Evolutionary conservation across 176 grass and related monocot species (phyloP).

Genomic region (Eremochloa ophiuroides): DNA sequence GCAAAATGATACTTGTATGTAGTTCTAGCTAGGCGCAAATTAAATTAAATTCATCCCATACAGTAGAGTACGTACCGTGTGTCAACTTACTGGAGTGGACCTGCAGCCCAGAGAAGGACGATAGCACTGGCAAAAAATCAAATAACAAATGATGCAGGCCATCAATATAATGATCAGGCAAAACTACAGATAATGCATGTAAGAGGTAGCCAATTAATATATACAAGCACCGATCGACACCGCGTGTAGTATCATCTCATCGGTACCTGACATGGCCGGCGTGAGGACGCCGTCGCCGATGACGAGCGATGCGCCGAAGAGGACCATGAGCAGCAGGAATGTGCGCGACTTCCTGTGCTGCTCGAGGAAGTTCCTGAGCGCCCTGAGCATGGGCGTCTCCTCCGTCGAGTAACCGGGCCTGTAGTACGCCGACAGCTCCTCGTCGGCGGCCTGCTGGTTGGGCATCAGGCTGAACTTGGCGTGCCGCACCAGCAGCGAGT

Average conservation of each 20-base stretch:
- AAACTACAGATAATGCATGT: too few species aligned
- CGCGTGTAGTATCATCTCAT: too few species aligned
- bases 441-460: conserved; percentile 65
- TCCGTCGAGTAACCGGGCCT: conserved; percentile 28
- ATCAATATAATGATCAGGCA: neutral
- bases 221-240: too few species aligned
- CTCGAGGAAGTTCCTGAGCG: conserved; percentile 47
- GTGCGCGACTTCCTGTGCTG: conserved; percentile 48
- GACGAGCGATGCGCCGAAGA: conserved; percentile 55
- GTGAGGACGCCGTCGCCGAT: conserved; percentile 70
- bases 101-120: conserved; percentile 46
- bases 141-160: too few species aligned
- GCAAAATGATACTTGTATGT: too few species aligned
- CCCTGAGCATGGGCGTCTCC: conserved; percentile 41
- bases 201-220: too few species aligned
- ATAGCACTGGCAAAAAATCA: conserved; percentile 16
- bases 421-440: conserved; percentile 59
- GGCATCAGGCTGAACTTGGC: conserved; percentile 71
- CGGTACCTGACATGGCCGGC: conserved; percentile 52
- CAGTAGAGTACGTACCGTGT: too few species aligned
- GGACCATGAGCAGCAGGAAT: conserved; percentile 46
- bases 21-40: too few species aligned
- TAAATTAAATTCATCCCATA: too few species aligned
- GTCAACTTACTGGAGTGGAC: conserved; percentile 20
- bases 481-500: conserved; percentile 59